Evolutionary conservation across 768 basidiomycete genomes (phyloP).

Genomic region (Fistulinella prunicolor): DNA sequence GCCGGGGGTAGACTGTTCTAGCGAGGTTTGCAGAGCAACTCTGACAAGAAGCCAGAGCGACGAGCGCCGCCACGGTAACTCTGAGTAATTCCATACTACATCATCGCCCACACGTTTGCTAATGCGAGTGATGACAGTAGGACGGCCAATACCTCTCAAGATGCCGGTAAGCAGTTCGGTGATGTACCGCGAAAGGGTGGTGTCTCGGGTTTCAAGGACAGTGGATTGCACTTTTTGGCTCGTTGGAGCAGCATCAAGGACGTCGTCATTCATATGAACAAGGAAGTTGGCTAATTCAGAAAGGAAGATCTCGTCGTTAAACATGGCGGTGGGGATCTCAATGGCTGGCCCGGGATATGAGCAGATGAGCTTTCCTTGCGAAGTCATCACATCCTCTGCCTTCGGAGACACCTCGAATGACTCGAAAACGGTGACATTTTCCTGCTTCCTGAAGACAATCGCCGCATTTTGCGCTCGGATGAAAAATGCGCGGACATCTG

Average conservation of each 20-base stretch:
- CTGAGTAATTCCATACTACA: conserved; percentile 25
- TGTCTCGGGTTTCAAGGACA: neutral
- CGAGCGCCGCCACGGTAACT: conserved; percentile 46
- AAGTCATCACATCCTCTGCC: conserved; percentile 5
- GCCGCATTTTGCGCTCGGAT: conserved; percentile 47
- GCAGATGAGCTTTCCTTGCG: neutral
- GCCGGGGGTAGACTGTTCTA: conserved; percentile 14
- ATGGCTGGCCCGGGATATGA: neutral
- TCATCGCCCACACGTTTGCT: conserved; percentile 42
- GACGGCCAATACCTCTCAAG: conserved; percentile 33
- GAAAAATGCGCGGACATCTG: conserved; percentile 37
- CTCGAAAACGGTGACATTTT: conserved; percentile 24
- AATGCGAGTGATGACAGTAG: conserved; percentile 22
- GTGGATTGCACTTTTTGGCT: neutral
- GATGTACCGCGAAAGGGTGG: neutral
- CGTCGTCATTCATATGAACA: conserved; percentile 27
- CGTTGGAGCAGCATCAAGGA: conserved; percentile 31
- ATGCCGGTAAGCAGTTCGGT: conserved; percentile 41
- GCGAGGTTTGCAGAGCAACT: conserved; percentile 40
- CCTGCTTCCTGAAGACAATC: conserved; percentile 12
- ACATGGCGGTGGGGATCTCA: neutral
- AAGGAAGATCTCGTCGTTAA: conserved; percentile 18
- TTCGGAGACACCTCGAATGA: conserved; percentile 42
- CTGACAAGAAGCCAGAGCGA: conserved; percentile 47
- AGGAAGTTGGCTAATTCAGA: conserved; percentile 38